These are phyloP conservation scores for Huntiella abstrusa DNA, from an alignment of 2,329 filamentous ascomycete species.

Conservation along the genomic window DNA sequence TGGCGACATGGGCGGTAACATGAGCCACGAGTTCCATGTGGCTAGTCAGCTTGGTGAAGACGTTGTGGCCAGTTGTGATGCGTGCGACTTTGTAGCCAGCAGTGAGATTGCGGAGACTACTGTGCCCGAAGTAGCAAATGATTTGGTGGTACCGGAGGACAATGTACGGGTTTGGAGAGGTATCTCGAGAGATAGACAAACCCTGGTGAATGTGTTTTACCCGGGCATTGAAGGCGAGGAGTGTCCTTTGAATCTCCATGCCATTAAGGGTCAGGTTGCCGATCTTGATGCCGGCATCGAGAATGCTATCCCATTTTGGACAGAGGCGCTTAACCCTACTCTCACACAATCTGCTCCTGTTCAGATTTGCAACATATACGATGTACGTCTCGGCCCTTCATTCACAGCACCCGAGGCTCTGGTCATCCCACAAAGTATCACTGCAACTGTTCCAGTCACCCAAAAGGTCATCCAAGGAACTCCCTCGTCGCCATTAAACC, in stretches of 20 bases:
- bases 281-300: conserved; percentile 55
- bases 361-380: conserved; percentile 20
- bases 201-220: conserved; percentile 54
- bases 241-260: conserved; percentile 29
- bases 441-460: neutral
- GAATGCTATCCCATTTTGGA: conserved; percentile 35
- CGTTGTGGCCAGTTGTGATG: conserved; percentile 53
- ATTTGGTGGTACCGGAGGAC: neutral
- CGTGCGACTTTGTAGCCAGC: conserved; percentile 64
- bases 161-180: conserved; percentile 34
- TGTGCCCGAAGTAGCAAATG: neutral
- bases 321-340: conserved; percentile 17
- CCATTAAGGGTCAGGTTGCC: conserved; percentile 45
- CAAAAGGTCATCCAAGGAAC: neutral
- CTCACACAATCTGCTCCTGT: neutral
- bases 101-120: conserved; percentile 55
- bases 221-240: conserved; percentile 17
- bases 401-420: neutral
- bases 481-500: conserved; percentile 25
- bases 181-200: conserved; percentile 47
- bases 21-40: conserved; percentile 92
- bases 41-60: conserved; percentile 68
- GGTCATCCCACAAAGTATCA: neutral
- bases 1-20: conserved; percentile 82
- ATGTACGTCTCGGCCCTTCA: conserved; percentile 13